Conservation (phyloP, 768 basidiomycete species). For the Phanerodontia chrysosporium region DNA sequence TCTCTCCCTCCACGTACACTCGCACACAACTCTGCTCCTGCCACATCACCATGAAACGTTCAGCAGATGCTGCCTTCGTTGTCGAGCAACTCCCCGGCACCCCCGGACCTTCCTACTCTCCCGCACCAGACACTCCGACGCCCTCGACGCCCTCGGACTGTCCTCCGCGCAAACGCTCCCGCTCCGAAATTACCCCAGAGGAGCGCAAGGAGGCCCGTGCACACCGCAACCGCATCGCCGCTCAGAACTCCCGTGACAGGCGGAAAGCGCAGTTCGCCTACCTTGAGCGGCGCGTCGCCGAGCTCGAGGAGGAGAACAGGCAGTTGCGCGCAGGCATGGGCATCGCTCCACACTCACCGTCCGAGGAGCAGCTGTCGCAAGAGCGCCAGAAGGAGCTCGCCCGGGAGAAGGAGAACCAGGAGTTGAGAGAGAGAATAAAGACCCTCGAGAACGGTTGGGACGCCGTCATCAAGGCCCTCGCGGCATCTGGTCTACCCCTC, state of each 20-base stretch:
- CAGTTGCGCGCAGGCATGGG: slow-evolving; percentile 54
- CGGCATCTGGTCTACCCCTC: slow-evolving; percentile 60
- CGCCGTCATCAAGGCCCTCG: slow-evolving; percentile 70
- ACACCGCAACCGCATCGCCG: slow-evolving; percentile 89
- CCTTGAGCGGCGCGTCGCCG: slow-evolving; percentile 87
- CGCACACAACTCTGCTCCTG: background rate
- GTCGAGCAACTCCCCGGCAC: slow-evolving; percentile 13
- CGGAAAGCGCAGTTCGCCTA: slow-evolving; percentile 89
- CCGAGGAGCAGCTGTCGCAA: slow-evolving; percentile 27
- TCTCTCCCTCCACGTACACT: slow-evolving; percentile 17
- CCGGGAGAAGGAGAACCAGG: slow-evolving; percentile 65
- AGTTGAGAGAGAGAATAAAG: slow-evolving; percentile 70
- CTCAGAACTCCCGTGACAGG: slow-evolving; percentile 88
- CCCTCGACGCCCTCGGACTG: slow-evolving; percentile 9
- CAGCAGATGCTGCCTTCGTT: slow-evolving; percentile 22
- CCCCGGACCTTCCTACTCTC: slow-evolving; percentile 13
- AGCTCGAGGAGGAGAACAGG: slow-evolving; percentile 83
- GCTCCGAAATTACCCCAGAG: slow-evolving; percentile 59
- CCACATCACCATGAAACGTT: slow-evolving; percentile 23
- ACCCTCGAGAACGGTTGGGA: slow-evolving; percentile 82
- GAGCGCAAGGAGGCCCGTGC: slow-evolving; percentile 86
- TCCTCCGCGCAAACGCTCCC: slow-evolving; percentile 72
- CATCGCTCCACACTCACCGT: slow-evolving; percentile 26
- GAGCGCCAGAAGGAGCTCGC: slow-evolving; percentile 35
- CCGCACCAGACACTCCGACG: slow-evolving; percentile 16